Conservation (phyloP, 768 basidiomycete genomes). For the Phaeotremella fagi region DNA sequence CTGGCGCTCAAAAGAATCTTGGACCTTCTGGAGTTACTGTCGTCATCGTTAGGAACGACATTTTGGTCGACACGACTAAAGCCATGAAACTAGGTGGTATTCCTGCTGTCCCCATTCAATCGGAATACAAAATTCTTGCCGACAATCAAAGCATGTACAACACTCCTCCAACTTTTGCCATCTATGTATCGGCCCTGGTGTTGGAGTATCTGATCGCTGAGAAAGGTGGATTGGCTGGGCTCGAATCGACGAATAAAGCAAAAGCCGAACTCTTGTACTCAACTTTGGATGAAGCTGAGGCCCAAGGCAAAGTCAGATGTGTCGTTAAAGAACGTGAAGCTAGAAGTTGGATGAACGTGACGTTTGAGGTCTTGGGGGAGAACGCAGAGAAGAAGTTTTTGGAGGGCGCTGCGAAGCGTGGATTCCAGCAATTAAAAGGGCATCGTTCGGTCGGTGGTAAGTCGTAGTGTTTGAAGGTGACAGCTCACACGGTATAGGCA, state of each 20-base stretch:
- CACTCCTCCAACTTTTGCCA: constrained; percentile 84
- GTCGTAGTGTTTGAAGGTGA: constrained; percentile 3
- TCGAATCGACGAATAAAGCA: constrained; percentile 61
- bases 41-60: constrained; percentile 89
- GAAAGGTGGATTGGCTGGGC: constrained; percentile 63
- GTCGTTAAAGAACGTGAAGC: constrained; percentile 66
- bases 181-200: constrained; percentile 86
- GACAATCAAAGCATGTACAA: constrained; percentile 77
- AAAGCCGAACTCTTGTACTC: constrained; percentile 77
- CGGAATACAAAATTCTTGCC: constrained; percentile 77
- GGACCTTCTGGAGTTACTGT: constrained; percentile 91
- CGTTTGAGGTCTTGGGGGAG: constrained; percentile 73
- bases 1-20: constrained; percentile 96
- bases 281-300: constrained; percentile 65
- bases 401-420: constrained; percentile 68
- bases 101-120: constrained; percentile 66
- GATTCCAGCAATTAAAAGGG: constrained; percentile 83
- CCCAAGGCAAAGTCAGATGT: constrained; percentile 62
- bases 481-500: constrained; percentile 51
- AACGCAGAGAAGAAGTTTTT: constrained; percentile 70
- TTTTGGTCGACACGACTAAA: constrained; percentile 81
- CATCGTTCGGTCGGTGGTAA: constrained; percentile 65
- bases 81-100: constrained; percentile 66
- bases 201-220: constrained; percentile 61
- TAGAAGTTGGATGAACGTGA: constrained; percentile 93